A percentile compares a stretch with the other conserved stretches of the same genome.
Conservation (phyloP, 352 stramenopile genomes). For the Phytophthora multivora region DNA sequence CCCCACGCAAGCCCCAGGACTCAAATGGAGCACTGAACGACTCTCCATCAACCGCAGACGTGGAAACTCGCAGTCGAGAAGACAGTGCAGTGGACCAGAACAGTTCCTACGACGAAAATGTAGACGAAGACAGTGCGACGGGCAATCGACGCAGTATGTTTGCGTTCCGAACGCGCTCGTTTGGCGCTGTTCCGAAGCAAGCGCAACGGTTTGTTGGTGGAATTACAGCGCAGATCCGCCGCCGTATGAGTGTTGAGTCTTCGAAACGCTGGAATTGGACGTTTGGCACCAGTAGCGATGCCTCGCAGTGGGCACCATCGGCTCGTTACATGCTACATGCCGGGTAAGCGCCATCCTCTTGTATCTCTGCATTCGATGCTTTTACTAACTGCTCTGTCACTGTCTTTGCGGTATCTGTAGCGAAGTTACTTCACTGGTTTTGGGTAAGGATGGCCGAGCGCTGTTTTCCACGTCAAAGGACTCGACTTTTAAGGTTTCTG, state of each 20-base stretch:
- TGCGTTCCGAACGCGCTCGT: conserved; percentile 63
- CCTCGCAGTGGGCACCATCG: conserved; percentile 65
- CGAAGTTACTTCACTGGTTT: conserved; percentile 71
- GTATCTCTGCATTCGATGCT: not conserved
- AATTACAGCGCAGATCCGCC: conserved; percentile 75
- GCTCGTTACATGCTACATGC: conserved; percentile 72
- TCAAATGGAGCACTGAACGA: conserved; percentile 21
- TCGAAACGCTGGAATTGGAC: conserved; percentile 76
- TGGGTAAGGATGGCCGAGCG: conserved; percentile 62
- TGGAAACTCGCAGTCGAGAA: conserved; percentile 26
- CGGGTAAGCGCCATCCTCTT: conserved; percentile 41
- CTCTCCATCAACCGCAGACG: conserved; percentile 16
- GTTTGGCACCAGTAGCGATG: conserved; percentile 54
- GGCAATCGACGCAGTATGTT: conserved; percentile 67
- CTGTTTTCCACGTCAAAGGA: conserved; percentile 79
- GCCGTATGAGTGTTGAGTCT: conserved; percentile 74
- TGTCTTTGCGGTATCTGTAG: conserved; percentile 23
- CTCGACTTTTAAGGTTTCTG: conserved; percentile 80
- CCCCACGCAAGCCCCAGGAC: conserved; percentile 36
- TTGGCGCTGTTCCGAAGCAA: conserved; percentile 71
- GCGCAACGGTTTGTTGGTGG: conserved; percentile 76
- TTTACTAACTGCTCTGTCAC: not conserved
- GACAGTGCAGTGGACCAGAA: conserved; percentile 18
- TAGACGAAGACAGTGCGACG: conserved; percentile 28
- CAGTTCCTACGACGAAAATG: conserved; percentile 32